Evolutionary conservation across 345 rosid genomes (phyloP), one percentile per base, ranked within the genome.

Genomic region (Ceriops decandra): DNA sequence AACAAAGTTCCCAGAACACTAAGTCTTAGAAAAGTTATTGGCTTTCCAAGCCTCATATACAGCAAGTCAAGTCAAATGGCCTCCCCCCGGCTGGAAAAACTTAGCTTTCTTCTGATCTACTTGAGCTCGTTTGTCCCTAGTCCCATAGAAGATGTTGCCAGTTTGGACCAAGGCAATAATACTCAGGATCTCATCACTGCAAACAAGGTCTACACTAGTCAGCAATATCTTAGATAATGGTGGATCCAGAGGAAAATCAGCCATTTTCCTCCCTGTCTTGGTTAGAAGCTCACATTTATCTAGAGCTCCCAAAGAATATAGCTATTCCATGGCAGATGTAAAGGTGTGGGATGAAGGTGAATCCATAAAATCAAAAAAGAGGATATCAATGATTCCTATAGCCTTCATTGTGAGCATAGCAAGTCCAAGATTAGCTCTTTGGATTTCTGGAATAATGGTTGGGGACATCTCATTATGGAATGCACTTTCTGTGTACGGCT

Each of bases 11-110:
- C 90, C 97, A 47, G 83, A 87, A 79, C 98, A 93, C 96, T 92
- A 93, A 38, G 96, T 90, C 52, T 89, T 96, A 3, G 97, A 87
- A 79, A 89, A 90, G 75, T 85, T 88, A 63, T 91, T 88, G 1
- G 87, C 90, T 79, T 89, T 93, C 98, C 98, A 93, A 42, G 93
- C 96, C 79, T 90, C 96, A 36, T 93, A 93, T 0, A 90, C 91
- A 20, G 97, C 97, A 58, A 93, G 92, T 61, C 89, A 79, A n/a
- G 97, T 93, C 86, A 93, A 74, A 76, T 91, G 96, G 76, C 91
- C 98, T 57, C 97, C 98, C 82, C 88, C 91, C 0, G 91, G 91
- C 85, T 85, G 95, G 82, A 91, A 86, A 85, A 91, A 91, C 72
- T 89, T 91, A 53, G 97, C 96, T 70, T 87, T 84, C 82, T 89